Evolutionary conservation across 495 filamentous ascomycete genomes (phyloP).

Genomic region (Podospora bellae-mahoneyi): DNA sequence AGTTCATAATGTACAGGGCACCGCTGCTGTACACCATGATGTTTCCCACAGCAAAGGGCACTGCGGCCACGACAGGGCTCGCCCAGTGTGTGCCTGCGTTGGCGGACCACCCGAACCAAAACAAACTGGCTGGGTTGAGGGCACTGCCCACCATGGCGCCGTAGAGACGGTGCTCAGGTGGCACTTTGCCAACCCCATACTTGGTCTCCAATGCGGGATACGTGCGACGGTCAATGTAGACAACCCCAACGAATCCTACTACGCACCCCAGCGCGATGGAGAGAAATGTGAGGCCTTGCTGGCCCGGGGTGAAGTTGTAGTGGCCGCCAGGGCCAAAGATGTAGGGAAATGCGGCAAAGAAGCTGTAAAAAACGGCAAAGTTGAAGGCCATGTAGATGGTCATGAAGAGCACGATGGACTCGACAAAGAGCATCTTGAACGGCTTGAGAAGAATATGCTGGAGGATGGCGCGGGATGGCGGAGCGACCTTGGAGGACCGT

Average conservation of each 20-base stretch:
- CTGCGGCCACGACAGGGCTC: conserved; percentile 46
- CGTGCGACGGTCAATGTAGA: conserved; percentile 42
- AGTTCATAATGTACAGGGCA: conserved; percentile 55
- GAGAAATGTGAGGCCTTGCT: neutral
- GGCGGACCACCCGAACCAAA: conserved; percentile 48
- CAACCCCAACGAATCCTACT: conserved; percentile 44
- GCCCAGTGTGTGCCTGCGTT: conserved; percentile 39
- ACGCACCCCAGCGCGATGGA: conserved; percentile 45
- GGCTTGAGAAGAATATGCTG: conserved; percentile 45
- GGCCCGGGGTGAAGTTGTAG: conserved; percentile 47
- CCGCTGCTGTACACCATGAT: conserved; percentile 50
- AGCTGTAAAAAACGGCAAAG: conserved; percentile 61
- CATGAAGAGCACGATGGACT: conserved; percentile 62
- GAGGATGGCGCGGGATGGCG: conserved; percentile 23
- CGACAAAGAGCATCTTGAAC: conserved; percentile 60
- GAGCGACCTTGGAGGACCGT: neutral
- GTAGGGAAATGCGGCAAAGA: conserved; percentile 62
- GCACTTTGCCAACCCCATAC: conserved; percentile 30
- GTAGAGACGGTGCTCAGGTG: conserved; percentile 56
- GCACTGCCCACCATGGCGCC: conserved; percentile 58
- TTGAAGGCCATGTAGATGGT: conserved; percentile 61
- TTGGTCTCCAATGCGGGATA: conserved; percentile 36
- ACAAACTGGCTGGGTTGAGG: conserved; percentile 52
- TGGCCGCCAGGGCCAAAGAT: conserved; percentile 40
- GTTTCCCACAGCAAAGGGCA: conserved; percentile 66